Evolutionary conservation across 1,284 basidiomycete genomes (phyloP), one percentile per base, ranked within the genome.

Genomic region (Boletus subluridellus): DNA sequence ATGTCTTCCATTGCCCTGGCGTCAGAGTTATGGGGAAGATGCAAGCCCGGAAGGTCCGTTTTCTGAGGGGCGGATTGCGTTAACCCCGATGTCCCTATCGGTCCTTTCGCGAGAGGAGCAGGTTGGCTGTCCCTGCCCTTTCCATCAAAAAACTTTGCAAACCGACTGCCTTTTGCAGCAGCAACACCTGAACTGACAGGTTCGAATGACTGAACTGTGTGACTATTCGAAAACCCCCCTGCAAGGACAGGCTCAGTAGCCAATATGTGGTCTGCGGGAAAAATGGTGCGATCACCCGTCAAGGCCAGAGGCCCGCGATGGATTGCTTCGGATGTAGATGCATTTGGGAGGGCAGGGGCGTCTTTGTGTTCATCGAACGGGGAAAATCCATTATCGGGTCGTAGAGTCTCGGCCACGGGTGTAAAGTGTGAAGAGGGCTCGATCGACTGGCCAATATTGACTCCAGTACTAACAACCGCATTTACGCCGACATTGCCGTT

Each of bases 111-210:
- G n/a, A 72, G 63, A 35, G 69, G 61, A 50, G 70, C 55, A 32
- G 66, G 59, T 35, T 70, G 65, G 46, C 60, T 60, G 8, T 89
- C 86, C 63, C 82, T 81, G 37, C 73, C 69, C 71, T 89, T 90
- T n/a, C 79, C 79, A 63, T 91, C 90, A 61, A 90, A 92, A 69
- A 90, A 90, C 69, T 90, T 92, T 35, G 89, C 89, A 69, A 92
- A 88, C 32, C 89, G 84, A 68, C 89, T 91, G 35, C 89, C 89
- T 71, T 85, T 89, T 35, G 77, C 78, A 39, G 77, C 72, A 17
- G 80, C 77, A 67, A 81, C 76, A 21, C 77, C 77, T 39, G 74
- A 73, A 41, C 61, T 54, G 4, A 56, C 55, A 38, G 64, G 46
- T 49, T 79, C 76, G 28, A 75, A 69, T 26, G 75, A 63, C 48